Conservation (phyloP, 2,329 filamentous ascomycete species). For the Aspergillus carbonarius region DNA sequence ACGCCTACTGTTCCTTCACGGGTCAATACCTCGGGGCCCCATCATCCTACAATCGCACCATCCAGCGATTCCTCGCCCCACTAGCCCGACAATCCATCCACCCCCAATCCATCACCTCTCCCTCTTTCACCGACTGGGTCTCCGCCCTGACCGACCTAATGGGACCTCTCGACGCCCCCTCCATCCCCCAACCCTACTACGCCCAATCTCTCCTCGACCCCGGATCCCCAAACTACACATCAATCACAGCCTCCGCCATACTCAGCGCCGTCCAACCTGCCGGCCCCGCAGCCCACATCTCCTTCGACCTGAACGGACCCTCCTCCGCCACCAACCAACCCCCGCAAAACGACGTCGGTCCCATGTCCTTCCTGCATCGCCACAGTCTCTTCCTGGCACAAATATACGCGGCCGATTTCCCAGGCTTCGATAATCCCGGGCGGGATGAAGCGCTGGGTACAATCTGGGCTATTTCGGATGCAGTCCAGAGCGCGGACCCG, state of each 20-base stretch:
- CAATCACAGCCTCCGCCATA: not conserved
- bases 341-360: not conserved
- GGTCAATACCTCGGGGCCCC: not conserved
- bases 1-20: not conserved
- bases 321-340: not conserved
- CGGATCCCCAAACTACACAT: not conserved
- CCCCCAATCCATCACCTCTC: not conserved
- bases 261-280: not conserved
- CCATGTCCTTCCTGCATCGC: not conserved
- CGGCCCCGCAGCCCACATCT: not conserved
- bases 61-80: not conserved
- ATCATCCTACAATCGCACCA: not conserved
- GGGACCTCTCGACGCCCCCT: constrained; percentile 5
- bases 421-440: not conserved
- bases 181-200: constrained; percentile 9
- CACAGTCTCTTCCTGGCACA: not conserved
- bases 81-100: not conserved
- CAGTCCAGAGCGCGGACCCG: not conserved
- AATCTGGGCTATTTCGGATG: not conserved
- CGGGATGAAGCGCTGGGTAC: not conserved
- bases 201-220: constrained; percentile 6
- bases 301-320: not conserved
- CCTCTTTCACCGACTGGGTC: constrained; percentile 2
- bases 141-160: constrained; percentile 10
- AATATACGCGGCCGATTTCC: not conserved